Evolutionary conservation across 1,284 basidiomycete species (phyloP), one percentile per base, ranked within the genome.

Genomic region (Retiboletus flavoniger): DNA sequence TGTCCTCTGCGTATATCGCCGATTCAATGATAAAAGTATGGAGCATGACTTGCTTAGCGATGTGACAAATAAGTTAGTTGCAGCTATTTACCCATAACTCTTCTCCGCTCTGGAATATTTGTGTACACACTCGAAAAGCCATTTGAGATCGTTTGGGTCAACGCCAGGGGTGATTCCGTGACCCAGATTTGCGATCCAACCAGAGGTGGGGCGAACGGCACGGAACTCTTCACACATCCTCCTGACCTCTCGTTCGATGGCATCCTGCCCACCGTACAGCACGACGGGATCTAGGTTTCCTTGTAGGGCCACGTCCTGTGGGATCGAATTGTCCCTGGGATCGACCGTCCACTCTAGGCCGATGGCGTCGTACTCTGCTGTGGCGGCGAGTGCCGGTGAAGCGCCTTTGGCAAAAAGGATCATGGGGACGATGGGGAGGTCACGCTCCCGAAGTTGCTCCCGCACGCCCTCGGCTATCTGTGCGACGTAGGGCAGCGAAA

Each of bases 161-260:
- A 97, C 93, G n/a, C 85, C 89, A n/a, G 94, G 94, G 10, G 93
- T 95, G 63, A 99, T 97, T 4, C 96, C 96, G 72, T 99, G 97
- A 2, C 97, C 97, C 32, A 99, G 76, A 74, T 99, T 99, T 26
- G 91, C 91, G 66, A 99, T 98, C 93, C 94, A 97, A 7, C 84
- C 89, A 49, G 78, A 78, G 10, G 75, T 60, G 44, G 79, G 75
- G 6, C 81, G 81, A 55, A 74, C 78, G 11, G 72, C 69, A 41
- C 82, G 80, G 76, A 98, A 98, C 21, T 81, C 81, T 59, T 83
- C 78, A 58, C 87, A 85, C 81, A 96, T 90, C 62, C 88, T 79
- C 75, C 92, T 86, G 38, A 98, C 93, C 63, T 93, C 87, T 47
- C 75, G 72, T 74, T 95, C 91, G 64, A 99, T 98, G 8, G 94